Base-by-base conservation (phyloP, 2,329 filamentous ascomycete genomes). In the Sporothrix pallida region DNA sequence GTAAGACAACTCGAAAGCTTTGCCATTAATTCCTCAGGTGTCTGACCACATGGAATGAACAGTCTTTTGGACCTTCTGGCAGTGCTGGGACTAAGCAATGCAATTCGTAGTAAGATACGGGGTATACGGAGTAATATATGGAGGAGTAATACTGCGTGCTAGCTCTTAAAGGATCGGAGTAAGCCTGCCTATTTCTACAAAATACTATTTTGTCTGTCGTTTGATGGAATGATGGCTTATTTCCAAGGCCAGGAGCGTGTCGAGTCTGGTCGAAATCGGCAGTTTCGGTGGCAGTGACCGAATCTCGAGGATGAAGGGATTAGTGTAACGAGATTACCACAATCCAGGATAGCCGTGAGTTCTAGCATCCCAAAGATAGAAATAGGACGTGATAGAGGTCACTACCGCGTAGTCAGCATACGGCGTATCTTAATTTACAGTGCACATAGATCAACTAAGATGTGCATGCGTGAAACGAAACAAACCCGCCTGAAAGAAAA, bases 161-260 rank as follows among this genome's bases (percentile, higher is more conserved):
- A 69, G 67, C 48, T 69, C 50, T 56, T 60, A 71, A 12, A 52
- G 46, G 54, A 12, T 20, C 69, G 69, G 69, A 71, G 52, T 60
- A 71, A 71, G 69, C 52, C 52, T 71, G 54, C 54, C 54, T 71
- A 48, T 31, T 60, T 60, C 69, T 58, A 12, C 31, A 7, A 37
- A 37, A 37, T 37, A 37, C 31, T 37, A 37, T 37, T 70, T 42
- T 68, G 10, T 31, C n/a, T 10, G 20, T 70, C 23, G 15, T 54
- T 4, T 70, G 46, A 15, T 7, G 52, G 62, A 63, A 8, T 37
- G 31, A 37, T 37, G 7, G 31, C 31, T 20, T 23, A n/a, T 50
- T 44, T 31, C 60, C 60, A 46, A 12, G 37, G 31, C 60, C 56
- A 26, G 31, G 23, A 60, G 56, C 56, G 26, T 17, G 12, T n/a